Evolutionary conservation across 1,284 basidiomycete species (phyloP), one percentile per base, ranked within the genome.

Genomic region (Cerrena zonata): DNA sequence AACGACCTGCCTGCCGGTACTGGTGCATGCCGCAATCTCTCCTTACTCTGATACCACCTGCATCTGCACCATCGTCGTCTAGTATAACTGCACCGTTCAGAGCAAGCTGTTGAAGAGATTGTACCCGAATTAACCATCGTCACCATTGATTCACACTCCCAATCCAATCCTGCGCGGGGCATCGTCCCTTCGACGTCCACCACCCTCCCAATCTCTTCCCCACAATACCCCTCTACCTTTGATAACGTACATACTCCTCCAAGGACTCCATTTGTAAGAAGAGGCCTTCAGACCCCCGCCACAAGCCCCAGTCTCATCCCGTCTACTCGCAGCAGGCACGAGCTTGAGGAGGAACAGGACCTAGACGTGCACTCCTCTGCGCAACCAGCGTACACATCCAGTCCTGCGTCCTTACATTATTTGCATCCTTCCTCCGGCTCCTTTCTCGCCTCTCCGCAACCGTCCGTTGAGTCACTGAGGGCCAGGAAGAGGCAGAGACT

Each of bases 401-500:
- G 62, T 50, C 50, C 58, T 49, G 49, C 56, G 47, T 52, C 60
- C 58, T 59, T 63, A 50, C 59, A 59, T 45, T 62, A 49, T 55
- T 53, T 61, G 49, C 59, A 63, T 49, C 60, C 61, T 19, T 61
- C 58, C 39, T 56, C 60, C 39, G 54, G 56, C 47, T 46, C 58
- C 46, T 26, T 48, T 24, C 55, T 45, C 26, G 48, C 49, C 7
- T 54, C 59, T 2, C 55, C 57, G 18, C 53, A 56, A 57, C 50
- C 65, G 76, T 80, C 79, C 66, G 61, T 72, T 59, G 77, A 82
- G 65, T 69, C 67, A 54, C 55, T 72, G 47, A 74, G 84, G 64
- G 78, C 78, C 56, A 74, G 77, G 67, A 88, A 88, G 76, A 76
- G 84, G 75, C 82, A 82, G 72, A 78, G 85, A 68, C 71, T 80